Conservation (phyloP, 2,329 filamentous ascomycete species). For the Setomelanomma holmii region DNA sequence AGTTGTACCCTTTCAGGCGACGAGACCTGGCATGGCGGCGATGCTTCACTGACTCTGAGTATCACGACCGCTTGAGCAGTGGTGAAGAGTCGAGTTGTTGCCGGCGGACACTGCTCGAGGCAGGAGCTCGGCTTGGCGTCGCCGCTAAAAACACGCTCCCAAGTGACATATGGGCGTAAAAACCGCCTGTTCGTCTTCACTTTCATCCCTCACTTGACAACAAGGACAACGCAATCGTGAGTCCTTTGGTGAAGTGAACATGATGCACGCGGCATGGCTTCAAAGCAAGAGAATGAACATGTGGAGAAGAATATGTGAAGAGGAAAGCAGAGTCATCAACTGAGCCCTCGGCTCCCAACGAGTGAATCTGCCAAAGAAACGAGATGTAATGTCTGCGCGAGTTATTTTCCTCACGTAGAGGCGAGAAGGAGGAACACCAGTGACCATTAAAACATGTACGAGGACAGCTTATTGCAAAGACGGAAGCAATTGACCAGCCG, state of each 20-base stretch:
- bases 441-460: neutral
- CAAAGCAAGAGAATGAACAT: too few species aligned
- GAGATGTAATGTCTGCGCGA: too few species aligned
- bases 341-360: too few species aligned
- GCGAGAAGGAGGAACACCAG: too few species aligned
- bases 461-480: too few species aligned
- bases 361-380: too few species aligned
- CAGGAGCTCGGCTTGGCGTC: conserved; percentile 10
- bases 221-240: neutral
- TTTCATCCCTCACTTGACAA: neutral
- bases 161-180: neutral
- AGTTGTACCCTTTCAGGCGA: neutral
- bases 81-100: neutral
- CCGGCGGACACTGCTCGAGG: neutral
- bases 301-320: too few species aligned
- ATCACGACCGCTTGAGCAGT: neutral
- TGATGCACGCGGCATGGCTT: too few species aligned
- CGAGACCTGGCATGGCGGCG: conserved; percentile 7
- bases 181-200: too few species aligned
- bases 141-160: conserved; percentile 8
- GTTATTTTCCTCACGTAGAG: too few species aligned
- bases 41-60: neutral
- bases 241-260: too few species aligned
- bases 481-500: neutral
- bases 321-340: too few species aligned